phyloP scores from a whole-genome alignment of 2,329 filamentous ascomycete species.

The Mycocentrospora acerina region DNA sequence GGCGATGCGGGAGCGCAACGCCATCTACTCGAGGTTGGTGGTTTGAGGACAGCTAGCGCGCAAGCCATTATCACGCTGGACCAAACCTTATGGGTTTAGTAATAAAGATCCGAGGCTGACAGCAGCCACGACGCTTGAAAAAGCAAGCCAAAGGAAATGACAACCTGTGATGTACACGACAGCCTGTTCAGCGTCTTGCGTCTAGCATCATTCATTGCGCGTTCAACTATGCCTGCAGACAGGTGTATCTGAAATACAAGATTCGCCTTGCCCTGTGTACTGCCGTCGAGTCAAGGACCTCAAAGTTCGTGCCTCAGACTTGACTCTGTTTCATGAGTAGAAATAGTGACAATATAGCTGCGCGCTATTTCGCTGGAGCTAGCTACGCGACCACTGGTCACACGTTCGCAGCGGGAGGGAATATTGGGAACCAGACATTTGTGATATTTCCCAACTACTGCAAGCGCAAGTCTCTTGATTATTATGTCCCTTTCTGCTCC shows the following conservation, averaged over 20 bases:
- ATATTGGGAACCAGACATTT: slow-evolving; percentile 49
- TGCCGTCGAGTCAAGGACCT: slow-evolving; percentile 21
- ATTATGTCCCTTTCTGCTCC: slow-evolving; percentile 42
- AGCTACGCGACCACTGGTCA: slow-evolving; percentile 42
- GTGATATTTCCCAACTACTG: slow-evolving; percentile 44
- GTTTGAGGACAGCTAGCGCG: slow-evolving; percentile 28
- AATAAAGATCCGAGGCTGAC: slow-evolving; percentile 13
- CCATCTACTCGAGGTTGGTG: slow-evolving; percentile 22
- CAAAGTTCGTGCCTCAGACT: slow-evolving; percentile 16
- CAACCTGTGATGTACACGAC: too few species aligned
- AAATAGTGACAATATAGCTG: slow-evolving; percentile 14
- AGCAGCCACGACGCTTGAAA: slow-evolving; percentile 6
- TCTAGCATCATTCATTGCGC: too few species aligned
- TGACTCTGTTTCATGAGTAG: slow-evolving; percentile 23
- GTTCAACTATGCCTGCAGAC: too few species aligned
- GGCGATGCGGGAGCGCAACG: slow-evolving; percentile 17
- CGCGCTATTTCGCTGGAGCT: slow-evolving; percentile 22
- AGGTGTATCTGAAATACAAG: too few species aligned
- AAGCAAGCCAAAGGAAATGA: slow-evolving; percentile 9
- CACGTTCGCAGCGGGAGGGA: slow-evolving; percentile 44
- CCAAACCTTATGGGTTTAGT: slow-evolving; percentile 20
- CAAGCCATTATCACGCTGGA: slow-evolving; percentile 22
- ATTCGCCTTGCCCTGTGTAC: too few species aligned
- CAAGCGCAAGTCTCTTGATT: slow-evolving; percentile 43
- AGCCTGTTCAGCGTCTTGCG: too few species aligned